Evolutionary conservation across 805 yeast genomes (phyloP).

Genomic region (Candida pseudoglaebosa): DNA sequence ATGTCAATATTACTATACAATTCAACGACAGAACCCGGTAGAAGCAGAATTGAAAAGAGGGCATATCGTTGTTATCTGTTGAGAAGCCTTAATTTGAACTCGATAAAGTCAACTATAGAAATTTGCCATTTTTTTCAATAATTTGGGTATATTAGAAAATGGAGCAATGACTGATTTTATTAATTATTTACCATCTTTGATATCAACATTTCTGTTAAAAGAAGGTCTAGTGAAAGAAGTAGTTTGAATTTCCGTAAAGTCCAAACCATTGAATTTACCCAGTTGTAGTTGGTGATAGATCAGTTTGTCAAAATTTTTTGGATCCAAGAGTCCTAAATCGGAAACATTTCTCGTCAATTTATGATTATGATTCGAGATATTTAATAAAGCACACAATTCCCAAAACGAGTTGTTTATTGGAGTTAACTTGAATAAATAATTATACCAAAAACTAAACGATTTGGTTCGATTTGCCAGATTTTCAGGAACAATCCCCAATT

Average conservation of each 20-base stretch:
- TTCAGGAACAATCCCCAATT: conserved; percentile 22
- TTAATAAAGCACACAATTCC: conserved; percentile 28
- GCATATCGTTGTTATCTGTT: too few relatives aligned
- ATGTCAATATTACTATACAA: too few relatives aligned
- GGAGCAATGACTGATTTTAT: too few relatives aligned
- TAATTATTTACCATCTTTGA: too few relatives aligned
- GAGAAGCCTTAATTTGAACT: too few relatives aligned
- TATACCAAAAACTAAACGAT: conserved; percentile 15
- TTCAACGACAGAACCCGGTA: too few relatives aligned
- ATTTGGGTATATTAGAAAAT: too few relatives aligned
- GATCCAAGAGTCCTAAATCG: conserved; percentile 37
- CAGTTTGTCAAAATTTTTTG: conserved; percentile 26
- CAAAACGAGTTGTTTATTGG: conserved; percentile 36
- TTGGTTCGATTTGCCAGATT: conserved; percentile 9
- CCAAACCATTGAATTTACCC: conserved; percentile 21
- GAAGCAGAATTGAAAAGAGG: too few relatives aligned
- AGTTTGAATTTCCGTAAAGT: conserved; percentile 20
- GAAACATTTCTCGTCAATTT: conserved; percentile 16
- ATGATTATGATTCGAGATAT: conserved; percentile 30
- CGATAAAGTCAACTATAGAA: too few relatives aligned
- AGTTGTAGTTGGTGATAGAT: conserved; percentile 23
- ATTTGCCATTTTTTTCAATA: too few relatives aligned
- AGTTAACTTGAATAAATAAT: conserved; percentile 18
- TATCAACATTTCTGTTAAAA: too few relatives aligned
- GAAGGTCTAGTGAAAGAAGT: conserved; percentile 12